phyloP scores from a whole-genome alignment of 202 grass and related monocot genomes.

The Cymbopogon flexuosus region DNA sequence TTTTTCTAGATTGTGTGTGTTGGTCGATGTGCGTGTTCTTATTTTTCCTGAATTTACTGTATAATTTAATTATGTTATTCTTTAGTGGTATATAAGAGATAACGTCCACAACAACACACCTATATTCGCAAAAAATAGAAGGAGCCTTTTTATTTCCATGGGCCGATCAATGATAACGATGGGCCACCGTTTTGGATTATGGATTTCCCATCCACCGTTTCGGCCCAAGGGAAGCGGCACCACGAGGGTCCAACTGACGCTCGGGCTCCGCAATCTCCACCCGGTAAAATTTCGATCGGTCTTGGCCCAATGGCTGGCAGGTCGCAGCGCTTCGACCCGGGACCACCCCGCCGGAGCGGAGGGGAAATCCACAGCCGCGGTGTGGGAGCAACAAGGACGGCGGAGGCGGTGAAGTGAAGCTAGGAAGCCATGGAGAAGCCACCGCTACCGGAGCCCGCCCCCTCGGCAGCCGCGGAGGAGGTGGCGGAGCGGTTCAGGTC shows the following conservation, averaged over 20 bases:
- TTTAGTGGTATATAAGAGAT: no score
- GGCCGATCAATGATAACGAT: background rate
- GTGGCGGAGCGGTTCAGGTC: slow-evolving; percentile 37
- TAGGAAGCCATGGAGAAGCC: slow-evolving; percentile 15
- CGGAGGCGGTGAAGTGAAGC: background rate
- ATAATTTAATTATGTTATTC: no score
- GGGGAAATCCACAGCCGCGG: background rate
- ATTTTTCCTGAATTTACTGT: no score
- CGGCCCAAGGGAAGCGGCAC: no score
- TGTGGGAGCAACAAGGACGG: background rate
- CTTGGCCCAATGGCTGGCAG: background rate
- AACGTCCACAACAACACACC: no score
- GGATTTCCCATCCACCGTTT: background rate
- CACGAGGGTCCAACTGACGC: no score
- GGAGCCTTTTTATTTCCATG: background rate
- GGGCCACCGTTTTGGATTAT: no score
- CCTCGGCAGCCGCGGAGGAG: slow-evolving; percentile 37
- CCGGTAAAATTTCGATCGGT: background rate
- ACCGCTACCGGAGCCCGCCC: slow-evolving; percentile 26
- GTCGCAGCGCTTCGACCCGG: background rate
- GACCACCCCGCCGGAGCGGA: background rate
- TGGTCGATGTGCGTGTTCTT: no score
- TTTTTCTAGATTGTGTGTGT: no score
- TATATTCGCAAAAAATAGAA: background rate
- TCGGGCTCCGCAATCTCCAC: no score